Base-by-base conservation (phyloP, 768 basidiomycete genomes). In the Mycena capillaripes region DNA sequence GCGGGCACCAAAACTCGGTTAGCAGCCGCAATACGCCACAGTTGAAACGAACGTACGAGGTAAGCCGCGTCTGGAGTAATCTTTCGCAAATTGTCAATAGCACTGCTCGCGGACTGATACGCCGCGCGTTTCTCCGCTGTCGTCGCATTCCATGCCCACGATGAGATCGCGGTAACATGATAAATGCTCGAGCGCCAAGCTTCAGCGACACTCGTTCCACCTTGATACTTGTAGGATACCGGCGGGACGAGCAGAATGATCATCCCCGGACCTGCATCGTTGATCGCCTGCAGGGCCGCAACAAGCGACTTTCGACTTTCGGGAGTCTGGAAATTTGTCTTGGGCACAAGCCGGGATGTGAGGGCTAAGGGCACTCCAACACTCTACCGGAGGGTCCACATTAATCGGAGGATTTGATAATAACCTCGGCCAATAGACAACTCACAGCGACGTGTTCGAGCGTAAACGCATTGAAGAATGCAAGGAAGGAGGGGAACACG, bases 21-120 rank as follows among this genome's bases (percentile, higher is more conserved):
- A 6, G 2, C 30, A 27, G 4, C 9, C 19, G 4, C 34, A 6
- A 19, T 14, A 9, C 32, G 25, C 17, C 32, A 30, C 29, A 56
- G 23, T 40, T 19, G 71, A 32, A 30, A 42, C 27, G n/a, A n/a
- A 69, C 82, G 66, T 58, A 87, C 87, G 65, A 82, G 64, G 75
- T 88, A 88, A n/a, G 88, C 85, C 42, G 84, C 86, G 76, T 82
- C 84, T 0, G 84, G 84, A 5, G 86, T 86, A 36, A 88, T 82
- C 68, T 67, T 82, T 32, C 86, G 77, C 70, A 89, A 71, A 70
- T 82, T 75, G 50, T 84, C 83, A 12, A 87, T 84, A 7, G 85
- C 80, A 12, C 57, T 69, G 32, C 84, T 85, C 11, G 80, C 82
- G 38, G 76, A 68, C 4, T 78, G 27, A 75, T 88, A 87, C 17